Evolutionary conservation across 2,329 filamentous ascomycete species (phyloP), one percentile per base, ranked within the genome.

Genomic region (Calonectria pseudoreteaudii): DNA sequence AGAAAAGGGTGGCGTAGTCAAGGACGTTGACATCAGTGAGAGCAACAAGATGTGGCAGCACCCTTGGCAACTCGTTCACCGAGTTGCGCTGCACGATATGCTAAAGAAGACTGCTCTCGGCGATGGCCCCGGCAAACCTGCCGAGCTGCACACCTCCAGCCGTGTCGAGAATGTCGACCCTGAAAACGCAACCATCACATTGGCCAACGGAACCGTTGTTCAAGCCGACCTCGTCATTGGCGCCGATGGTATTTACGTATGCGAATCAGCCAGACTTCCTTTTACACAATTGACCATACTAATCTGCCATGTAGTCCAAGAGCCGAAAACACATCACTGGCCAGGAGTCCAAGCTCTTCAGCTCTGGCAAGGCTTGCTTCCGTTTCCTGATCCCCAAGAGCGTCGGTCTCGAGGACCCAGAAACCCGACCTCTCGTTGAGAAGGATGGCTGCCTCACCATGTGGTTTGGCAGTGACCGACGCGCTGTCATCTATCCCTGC

Each of bases 281-380:
- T n/a, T 3, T 10, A 23, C 2, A 26, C 13, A 23, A 50, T 6
- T 4, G 18, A 34, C 23, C n/a, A 47, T 49, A 30, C 66, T 70
- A 4, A 71, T 47, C 49, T 3, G 23, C 4, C 44, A 7, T 28
- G 20, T 23, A 77, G 77, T 81, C 66, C 75, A 80, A 69, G 68
- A 72, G 77, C 76, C 26, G 84, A 80, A 56, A 78, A 79, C 75
- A 73, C n/a, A 56, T 80, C 4, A 75, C 60, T 9, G 78, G 73
- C 44, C 73, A 75, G 18, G 74, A 66, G 20, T 67, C 76, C 14
- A 77, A 76, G 41, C 82, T 86, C 0, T 85, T 86, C 60, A 83
- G 85, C 14, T 87, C 85, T 4, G 90, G 89, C 13, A 90, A 90
- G 77, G 89, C 86, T 53, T 89, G 89, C 3, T 92, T 90, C 76